Base-by-base conservation (phyloP, 129 eudicot species). In the Pseudognaphalium luteoalbum region DNA sequence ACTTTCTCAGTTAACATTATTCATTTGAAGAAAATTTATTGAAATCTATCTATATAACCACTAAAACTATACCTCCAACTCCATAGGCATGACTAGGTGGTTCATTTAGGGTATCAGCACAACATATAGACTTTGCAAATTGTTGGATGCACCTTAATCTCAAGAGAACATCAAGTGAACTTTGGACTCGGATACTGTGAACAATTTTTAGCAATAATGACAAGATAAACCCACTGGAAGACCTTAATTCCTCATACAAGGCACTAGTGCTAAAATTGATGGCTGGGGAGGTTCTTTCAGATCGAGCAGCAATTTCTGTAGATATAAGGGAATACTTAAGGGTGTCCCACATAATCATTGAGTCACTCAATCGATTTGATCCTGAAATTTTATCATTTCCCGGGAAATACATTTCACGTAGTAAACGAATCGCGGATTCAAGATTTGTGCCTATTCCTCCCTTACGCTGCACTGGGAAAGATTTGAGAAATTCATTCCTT, bases 291-390 rank as follows among this genome's bases (percentile, higher is more conserved):
- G 84, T 77, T 81, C 68, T 84, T 39, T 81, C 72, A 58, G 96
- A 86, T 35, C 97, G 96, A 42, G 97, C 90, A 76, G 99, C 96
- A 50, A 94, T 91, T 82, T 94, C 99, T 2, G 92, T 81, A 28
- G 99, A 94, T 30, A 87, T 61, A 72, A 94, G 87, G 9, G 99
- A 87, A 80, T 94, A 94, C 75, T 91, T 94, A 8, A 94, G 94
- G 7, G 96, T 89, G 78, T 91, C 99, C 97, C 97, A 94, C 88
- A 94, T 76, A 64, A 94, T 80, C 84, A 94, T 72, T 11, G 93
- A 77, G 76, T 85, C 90, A 63, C 94, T 89, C 66, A 91, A 79
- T 76, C 99, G 87, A 25, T 84, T 90, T 61, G 97, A 83, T 68
- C 86, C 87, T 2, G 84, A 75, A 64, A 89, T 73, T 74, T 81